Evolutionary conservation across 495 filamentous ascomycete genomes (phyloP), one percentile per base, ranked within the genome.

Genomic region (Aspergillus leporis): DNA sequence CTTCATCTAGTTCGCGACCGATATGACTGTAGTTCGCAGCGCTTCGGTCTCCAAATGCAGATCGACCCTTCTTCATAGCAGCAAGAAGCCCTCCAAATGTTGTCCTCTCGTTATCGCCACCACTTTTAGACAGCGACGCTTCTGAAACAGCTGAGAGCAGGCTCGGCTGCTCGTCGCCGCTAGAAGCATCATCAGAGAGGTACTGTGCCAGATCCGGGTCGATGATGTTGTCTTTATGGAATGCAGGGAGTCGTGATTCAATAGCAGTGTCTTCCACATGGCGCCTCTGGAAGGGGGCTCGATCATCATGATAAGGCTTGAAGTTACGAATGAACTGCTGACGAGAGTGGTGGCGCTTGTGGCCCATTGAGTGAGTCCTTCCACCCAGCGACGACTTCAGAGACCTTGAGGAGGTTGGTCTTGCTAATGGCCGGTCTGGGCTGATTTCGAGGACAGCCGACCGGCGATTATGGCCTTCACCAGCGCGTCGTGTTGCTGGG

Each of bases 151-250:
- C 87, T 25, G 90, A 83, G 66, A 94, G 85, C 18, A 98, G 88
- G 70, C 87, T 93, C 73, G 92, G 85, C 66, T 94, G 91, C 53
- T 98, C 92, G 63, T 96, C 93, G 18, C 88, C 94, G 66, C 90
- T 97, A 2, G 91, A 93, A 21, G 87, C 92, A 64, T 92, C 89
- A 70, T 99, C 95, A 18, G 94, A 98, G 78, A 98, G 88, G 74
- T 93, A 98, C 28, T 92, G 90, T 2, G 92, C 93, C 16, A 98
- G 78, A 65, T 98, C 95, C 4, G 95, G 93, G 66, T 99, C 95
- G 67, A 98, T 98, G 62, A 99, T 96, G 65, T 91, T 97, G 68
- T 99, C 95, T 63, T 91, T 91, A 66, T 98, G 95, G 64, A 98
- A 98, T 28, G 93, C 91, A 34, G 93, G 88, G 8, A 97, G 80